Evolutionary conservation across 192 early-diverging fungal genomes (phyloP).

Genomic region (Spizellomyces punctatus): DNA sequence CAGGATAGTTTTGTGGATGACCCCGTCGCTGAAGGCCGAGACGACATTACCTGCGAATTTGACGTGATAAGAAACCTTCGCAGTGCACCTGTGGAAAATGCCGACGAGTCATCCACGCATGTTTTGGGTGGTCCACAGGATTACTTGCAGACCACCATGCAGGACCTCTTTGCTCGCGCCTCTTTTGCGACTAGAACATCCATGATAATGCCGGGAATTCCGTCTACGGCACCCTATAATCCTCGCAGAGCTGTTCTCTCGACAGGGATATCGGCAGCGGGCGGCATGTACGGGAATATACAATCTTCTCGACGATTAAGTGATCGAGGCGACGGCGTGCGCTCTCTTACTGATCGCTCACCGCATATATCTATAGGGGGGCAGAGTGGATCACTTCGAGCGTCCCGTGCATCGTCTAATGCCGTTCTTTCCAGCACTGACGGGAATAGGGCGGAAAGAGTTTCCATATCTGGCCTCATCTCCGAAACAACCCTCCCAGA

Average conservation of each 20-base stretch:
- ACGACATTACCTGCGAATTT: background rate
- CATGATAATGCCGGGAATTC: background rate
- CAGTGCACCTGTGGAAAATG: background rate
- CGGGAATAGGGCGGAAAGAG: no score
- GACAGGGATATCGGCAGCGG: no score
- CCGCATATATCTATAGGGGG: no score
- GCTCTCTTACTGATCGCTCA: background rate
- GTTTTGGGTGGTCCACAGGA: constrained; percentile 3
- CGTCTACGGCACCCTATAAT: background rate
- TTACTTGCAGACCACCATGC: constrained; percentile 25
- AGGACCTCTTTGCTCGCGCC: constrained; percentile 16
- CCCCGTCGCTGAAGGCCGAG: background rate
- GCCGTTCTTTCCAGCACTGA: no score
- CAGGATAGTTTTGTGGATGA: no score
- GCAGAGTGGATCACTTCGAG: no score
- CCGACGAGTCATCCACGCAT: background rate
- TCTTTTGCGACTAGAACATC: background rate
- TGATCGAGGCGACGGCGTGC: background rate
- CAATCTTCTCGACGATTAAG: background rate
- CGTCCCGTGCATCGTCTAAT: no score
- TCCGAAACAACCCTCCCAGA: no score
- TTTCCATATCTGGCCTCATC: no score
- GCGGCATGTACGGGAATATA: no score
- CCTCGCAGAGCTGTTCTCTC: background rate
- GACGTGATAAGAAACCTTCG: constrained; percentile 1